These are phyloP conservation scores for Dactylonectria estremocensis DNA, from an alignment of 2,329 filamentous ascomycete species.

Conservation along the genomic window DNA sequence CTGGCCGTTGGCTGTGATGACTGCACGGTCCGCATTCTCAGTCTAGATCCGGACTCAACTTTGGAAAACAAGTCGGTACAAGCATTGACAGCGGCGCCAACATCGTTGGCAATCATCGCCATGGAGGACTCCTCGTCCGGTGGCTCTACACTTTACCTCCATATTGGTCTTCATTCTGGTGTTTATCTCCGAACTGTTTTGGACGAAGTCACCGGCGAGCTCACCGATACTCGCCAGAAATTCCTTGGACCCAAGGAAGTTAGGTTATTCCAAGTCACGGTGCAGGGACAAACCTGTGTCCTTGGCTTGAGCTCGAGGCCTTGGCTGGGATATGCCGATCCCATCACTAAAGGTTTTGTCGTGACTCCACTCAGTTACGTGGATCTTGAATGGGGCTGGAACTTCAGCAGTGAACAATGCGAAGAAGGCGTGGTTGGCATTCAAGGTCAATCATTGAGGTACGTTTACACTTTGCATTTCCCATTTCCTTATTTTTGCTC, in stretches of 20 bases:
- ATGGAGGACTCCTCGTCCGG: conserved; percentile 96
- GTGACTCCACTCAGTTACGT: conserved; percentile 93
- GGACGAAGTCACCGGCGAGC: conserved; percentile 94
- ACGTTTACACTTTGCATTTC: conserved; percentile 57
- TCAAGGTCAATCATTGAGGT: conserved; percentile 90
- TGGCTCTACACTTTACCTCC: conserved; percentile 90
- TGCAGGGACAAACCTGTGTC: conserved; percentile 87
- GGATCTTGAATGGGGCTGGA: conserved; percentile 93
- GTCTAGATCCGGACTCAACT: conserved; percentile 90
- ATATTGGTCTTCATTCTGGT: conserved; percentile 95
- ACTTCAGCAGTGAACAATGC: conserved; percentile 95
- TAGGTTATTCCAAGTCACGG: conserved; percentile 90
- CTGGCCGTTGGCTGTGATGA: conserved; percentile 97
- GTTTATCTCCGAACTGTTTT: conserved; percentile 96
- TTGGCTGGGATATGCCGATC: conserved; percentile 96
- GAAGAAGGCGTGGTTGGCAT: conserved; percentile 95
- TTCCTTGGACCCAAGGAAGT: conserved; percentile 94
- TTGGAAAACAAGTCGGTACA: conserved; percentile 96
- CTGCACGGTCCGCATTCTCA: conserved; percentile 93
- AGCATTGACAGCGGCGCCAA: conserved; percentile 91
- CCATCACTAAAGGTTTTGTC: conserved; percentile 88
- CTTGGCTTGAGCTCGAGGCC: conserved; percentile 92
- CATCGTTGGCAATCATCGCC: conserved; percentile 89
- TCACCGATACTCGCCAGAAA: conserved; percentile 94
- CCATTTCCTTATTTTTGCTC: conserved; percentile 58